Evolutionary conservation across 495 filamentous ascomycete genomes (phyloP).

Genomic region (Cladorrhinum samala): DNA sequence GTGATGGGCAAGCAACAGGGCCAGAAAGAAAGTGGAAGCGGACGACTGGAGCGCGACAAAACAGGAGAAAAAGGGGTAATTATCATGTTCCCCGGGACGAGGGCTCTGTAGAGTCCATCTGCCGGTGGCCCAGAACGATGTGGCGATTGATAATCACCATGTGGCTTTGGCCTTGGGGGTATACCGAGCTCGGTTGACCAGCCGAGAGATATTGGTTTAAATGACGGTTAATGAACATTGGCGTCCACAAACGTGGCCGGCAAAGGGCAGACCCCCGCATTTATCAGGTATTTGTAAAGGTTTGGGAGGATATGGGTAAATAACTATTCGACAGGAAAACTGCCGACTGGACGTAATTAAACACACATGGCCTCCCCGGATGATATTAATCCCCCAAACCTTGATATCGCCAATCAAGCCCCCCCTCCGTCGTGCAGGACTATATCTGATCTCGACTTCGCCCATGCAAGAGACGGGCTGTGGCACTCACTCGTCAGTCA

Average conservation of each 20-base stretch:
- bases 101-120: no score
- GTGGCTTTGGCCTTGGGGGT: no score
- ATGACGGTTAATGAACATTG: not conserved
- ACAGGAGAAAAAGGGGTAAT: not conserved
- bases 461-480: not conserved
- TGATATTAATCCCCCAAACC: not conserved
- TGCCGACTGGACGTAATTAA: constrained; percentile 3
- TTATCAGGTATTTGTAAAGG: not conserved
- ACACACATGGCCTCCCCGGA: not conserved
- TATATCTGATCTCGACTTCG: constrained; percentile 1
- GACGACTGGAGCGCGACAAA: not conserved
- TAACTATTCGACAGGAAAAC: constrained; percentile 6
- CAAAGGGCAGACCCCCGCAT: not conserved
- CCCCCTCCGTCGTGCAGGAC: not conserved
- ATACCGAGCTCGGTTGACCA: not conserved
- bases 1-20: not conserved
- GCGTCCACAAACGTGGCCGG: not conserved
- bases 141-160: no score
- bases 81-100: no score
- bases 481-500: not conserved
- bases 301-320: not conserved
- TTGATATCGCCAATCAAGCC: not conserved
- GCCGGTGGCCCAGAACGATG: not conserved
- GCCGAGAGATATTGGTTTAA: not conserved
- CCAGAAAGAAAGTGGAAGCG: not conserved